Conservation (phyloP, 495 filamentous ascomycete genomes). For the Ramalina peruviana region DNA sequence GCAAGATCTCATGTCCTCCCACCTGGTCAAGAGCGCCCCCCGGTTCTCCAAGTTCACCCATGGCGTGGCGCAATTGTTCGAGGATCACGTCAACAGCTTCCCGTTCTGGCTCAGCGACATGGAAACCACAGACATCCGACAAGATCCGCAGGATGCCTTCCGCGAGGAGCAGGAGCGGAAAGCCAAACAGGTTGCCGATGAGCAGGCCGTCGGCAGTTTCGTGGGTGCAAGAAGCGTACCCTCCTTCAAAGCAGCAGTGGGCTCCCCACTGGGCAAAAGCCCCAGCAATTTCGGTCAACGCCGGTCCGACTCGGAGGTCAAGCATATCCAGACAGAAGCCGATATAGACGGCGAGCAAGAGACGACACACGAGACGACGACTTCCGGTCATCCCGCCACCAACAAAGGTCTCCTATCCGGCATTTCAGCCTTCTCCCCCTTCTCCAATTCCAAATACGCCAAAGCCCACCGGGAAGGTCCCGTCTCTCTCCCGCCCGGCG, state of each 20-base stretch:
- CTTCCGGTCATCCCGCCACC: conserved; percentile 12
- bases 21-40: conserved; percentile 77
- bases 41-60: conserved; percentile 96
- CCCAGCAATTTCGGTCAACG: conserved; percentile 8
- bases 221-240: conserved; percentile 36
- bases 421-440: conserved; percentile 50
- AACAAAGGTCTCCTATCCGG: conserved; percentile 22
- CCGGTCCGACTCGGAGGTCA: conserved; percentile 14
- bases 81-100: conserved; percentile 88
- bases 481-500: conserved; percentile 58
- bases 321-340: conserved; percentile 22
- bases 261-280: conserved; percentile 46
- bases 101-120: conserved; percentile 90
- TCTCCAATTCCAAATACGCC: conserved; percentile 59
- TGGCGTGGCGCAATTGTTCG: conserved; percentile 79
- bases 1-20: conserved; percentile 76
- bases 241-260: conserved; percentile 40
- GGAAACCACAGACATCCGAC: conserved; percentile 72
- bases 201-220: conserved; percentile 79
- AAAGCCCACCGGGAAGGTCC: conserved; percentile 33
- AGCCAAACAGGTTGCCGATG: conserved; percentile 67
- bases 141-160: conserved; percentile 82
- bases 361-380: conserved; percentile 18
- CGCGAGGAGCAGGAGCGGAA: conserved; percentile 77
- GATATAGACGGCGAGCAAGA: conserved; percentile 21